phyloP scores from a whole-genome alignment of 306 rosid species.

The Vachellia collinsii region DNA sequence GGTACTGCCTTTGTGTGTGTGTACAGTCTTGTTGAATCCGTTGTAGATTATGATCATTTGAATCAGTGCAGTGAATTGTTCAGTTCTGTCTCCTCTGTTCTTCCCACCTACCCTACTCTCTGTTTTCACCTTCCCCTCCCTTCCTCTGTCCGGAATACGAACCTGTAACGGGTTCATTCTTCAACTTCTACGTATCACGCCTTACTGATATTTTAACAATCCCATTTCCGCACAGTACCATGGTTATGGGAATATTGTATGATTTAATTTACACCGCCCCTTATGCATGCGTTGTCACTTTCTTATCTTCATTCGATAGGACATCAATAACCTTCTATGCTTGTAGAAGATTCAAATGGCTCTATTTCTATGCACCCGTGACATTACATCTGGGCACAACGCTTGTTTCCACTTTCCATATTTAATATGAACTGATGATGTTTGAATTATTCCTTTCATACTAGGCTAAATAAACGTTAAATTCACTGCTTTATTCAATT shows the following conservation, averaged over 20 bases:
- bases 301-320: not conserved
- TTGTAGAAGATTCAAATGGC: not conserved
- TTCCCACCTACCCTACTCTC: too few species aligned
- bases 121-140: too few species aligned
- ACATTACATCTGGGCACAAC: slow-evolving; percentile 8
- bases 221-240: not conserved
- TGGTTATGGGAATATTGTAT: not conserved
- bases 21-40: too few species aligned
- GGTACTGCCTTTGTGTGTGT: too few species aligned
- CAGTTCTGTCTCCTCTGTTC: too few species aligned
- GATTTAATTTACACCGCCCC: not conserved
- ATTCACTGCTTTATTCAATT: not conserved
- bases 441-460: slow-evolving; percentile 23
- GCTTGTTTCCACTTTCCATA: slow-evolving; percentile 1
- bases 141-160: too few species aligned
- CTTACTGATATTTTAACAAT: not conserved
- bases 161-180: not conserved
- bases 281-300: not conserved
- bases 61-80: too few species aligned
- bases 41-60: too few species aligned
- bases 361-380: slow-evolving; percentile 4
- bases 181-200: not conserved
- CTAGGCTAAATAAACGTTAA: slow-evolving; percentile 9
- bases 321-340: not conserved
- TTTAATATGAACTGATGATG: slow-evolving; percentile 6